Evolutionary conservation across 1,139 yeast species (phyloP).

Genomic region (Pichia sp.): DNA sequence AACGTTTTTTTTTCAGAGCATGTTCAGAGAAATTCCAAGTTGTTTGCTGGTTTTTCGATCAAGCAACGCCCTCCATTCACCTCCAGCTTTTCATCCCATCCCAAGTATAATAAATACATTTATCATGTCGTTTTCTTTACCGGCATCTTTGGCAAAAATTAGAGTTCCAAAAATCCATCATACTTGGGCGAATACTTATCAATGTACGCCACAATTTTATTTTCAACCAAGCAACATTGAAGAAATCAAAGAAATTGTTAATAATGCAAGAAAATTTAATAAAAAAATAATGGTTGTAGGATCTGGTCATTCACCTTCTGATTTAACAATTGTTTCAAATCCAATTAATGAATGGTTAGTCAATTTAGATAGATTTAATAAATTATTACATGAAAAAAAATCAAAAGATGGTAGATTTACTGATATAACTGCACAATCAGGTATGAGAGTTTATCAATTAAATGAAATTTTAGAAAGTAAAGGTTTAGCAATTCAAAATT

Average conservation of each 20-base stretch:
- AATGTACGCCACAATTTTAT: constrained; percentile 66
- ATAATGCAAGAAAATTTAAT: constrained; percentile 50
- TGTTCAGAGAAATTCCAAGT: too few species aligned
- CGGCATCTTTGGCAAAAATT: constrained; percentile 12
- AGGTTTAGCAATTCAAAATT: constrained; percentile 77
- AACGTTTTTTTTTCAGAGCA: neutral
- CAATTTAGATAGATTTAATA: constrained; percentile 70
- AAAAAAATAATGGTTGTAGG: constrained; percentile 84
- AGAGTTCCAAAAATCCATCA: constrained; percentile 41
- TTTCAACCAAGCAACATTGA: constrained; percentile 68
- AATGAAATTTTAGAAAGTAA: constrained; percentile 57
- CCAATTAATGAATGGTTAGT: constrained; percentile 66
- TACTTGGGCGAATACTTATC: constrained; percentile 92
- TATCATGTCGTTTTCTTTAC: constrained; percentile 10
- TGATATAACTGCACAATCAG: constrained; percentile 91
- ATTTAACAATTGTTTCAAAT: constrained; percentile 65
- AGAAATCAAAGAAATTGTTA: constrained; percentile 59
- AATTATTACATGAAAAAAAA: constrained; percentile 39
- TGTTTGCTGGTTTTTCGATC: too few species aligned
- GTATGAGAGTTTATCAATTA: constrained; percentile 73
- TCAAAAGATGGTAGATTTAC: constrained; percentile 55
- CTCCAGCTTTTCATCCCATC: neutral
- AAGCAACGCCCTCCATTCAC: too few species aligned
- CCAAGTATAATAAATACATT: too few species aligned
- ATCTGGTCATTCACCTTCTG: constrained; percentile 93